Base-by-base conservation (phyloP, 73 alveolate species). In the Paramecium sonneborni region DNA sequence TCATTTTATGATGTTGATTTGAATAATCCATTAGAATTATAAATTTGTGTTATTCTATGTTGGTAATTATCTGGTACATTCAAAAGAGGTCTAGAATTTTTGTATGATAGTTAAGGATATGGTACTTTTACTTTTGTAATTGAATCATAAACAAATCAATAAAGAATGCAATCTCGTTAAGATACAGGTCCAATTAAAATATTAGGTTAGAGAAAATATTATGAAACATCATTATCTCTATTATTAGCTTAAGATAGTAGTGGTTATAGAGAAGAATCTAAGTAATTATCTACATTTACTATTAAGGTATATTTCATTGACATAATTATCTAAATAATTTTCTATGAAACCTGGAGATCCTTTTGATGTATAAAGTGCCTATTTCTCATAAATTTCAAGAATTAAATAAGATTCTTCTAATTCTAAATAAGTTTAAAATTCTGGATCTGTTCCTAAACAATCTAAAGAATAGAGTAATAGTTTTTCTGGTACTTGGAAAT, bases 171-270 rank as follows among this genome's bases (percentile, higher is more conserved):
- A 43, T 23, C 90, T 10, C 37, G 32, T 20, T 26, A 79, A 44
- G 90, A 79, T n/a, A 46, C 90, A 38, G 90, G 90, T 10, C 90
- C 90, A 6, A 79, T 79, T 0, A 79, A 44, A n/a, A 79, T 79
- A 8, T 44, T 79, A 41, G 90, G 90, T 11, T 43, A 79, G 24
- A 79, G 90, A 44, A 79, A 44, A 79, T 79, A 79, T 23, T 79
- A 41, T 79, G 90, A 79, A 79, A 79, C 90, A 41, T 79, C 90
- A 9, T 37, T 79, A 41, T 79, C 90, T 20, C 7, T 79, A 14
- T 43, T 79, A 21, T 44, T 79, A 9, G 90, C 90, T 3, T 46
- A 43, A 79, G 90, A 79, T 44, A 79, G 90, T 24, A 30, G 62
- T 14, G 44, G 44, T 39, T 79, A 39, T 24, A 79, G 55, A 79